Conservation (phyloP, 164 flowering plant species). For the Litsea cubeba region DNA sequence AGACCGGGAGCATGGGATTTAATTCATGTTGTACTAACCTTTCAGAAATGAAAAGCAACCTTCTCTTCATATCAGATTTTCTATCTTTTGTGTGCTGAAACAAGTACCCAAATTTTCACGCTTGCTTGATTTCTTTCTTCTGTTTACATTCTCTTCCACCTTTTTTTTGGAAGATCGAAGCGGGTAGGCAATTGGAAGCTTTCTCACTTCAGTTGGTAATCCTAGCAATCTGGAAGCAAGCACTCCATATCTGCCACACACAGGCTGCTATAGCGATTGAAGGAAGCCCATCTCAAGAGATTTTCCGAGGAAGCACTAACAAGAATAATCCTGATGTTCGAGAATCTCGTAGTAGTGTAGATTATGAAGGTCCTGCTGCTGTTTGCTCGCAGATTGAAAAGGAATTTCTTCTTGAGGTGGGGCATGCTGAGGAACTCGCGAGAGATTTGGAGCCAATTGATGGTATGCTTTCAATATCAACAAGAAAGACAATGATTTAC, state of each 20-base stretch:
- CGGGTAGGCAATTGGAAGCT: slow-evolving; percentile 72
- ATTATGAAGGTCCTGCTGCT: slow-evolving; percentile 40
- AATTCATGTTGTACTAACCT: too few species aligned
- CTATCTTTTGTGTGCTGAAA: neutral
- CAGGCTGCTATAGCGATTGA: slow-evolving; percentile 82
- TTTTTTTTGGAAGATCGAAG: slow-evolving; percentile 19
- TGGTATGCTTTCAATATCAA: slow-evolving; percentile 36
- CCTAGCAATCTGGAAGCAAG: slow-evolving; percentile 97
- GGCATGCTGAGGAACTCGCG: slow-evolving; percentile 81
- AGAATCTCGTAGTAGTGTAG: slow-evolving; percentile 28
- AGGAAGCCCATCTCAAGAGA: slow-evolving; percentile 66
- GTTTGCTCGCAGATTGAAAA: slow-evolving; percentile 62
- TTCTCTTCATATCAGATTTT: neutral
- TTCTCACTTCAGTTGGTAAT: slow-evolving; percentile 92
- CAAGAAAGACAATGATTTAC: neutral
- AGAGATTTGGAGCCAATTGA: slow-evolving; percentile 53
- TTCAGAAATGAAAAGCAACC: neutral
- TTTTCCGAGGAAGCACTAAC: slow-evolving; percentile 31
- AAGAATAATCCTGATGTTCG: slow-evolving; percentile 37
- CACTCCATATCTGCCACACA: slow-evolving; percentile 84
- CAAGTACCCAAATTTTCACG: neutral
- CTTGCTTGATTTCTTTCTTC: neutral
- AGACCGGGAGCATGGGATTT: too few species aligned
- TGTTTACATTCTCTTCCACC: neutral
- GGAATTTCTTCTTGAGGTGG: slow-evolving; percentile 80